Evolutionary conservation across 164 flowering plant species (phyloP).

Genomic region (Houttuynia cordata): DNA sequence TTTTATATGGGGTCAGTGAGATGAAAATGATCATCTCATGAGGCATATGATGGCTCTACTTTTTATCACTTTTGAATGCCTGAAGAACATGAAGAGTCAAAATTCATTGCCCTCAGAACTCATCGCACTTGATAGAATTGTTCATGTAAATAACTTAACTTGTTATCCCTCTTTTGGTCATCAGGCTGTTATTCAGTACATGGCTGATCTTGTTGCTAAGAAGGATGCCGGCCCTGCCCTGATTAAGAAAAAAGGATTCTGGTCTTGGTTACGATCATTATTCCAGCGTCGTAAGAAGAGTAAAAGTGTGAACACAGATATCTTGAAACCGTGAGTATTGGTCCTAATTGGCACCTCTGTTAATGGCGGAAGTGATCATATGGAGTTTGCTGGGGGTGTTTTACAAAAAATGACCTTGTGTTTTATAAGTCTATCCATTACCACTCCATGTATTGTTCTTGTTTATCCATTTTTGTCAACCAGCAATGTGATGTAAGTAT

Average conservation of each 20-base stretch:
- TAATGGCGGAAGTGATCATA: not conserved
- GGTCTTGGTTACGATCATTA: conserved; percentile 27
- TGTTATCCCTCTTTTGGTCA: not conserved
- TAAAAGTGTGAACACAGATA: not conserved
- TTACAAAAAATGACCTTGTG: not conserved
- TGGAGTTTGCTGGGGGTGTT: not conserved
- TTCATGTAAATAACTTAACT: too few relatives aligned
- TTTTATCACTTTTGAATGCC: too few relatives aligned
- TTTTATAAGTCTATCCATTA: too few relatives aligned
- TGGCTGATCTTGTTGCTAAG: conserved; percentile 28
- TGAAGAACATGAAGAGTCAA: too few relatives aligned
- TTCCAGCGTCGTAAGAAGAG: conserved; percentile 5
- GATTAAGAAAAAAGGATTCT: conserved; percentile 23
- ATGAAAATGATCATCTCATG: too few relatives aligned
- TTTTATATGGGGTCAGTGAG: too few relatives aligned
- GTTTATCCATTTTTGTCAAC: too few relatives aligned
- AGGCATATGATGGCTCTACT: too few relatives aligned
- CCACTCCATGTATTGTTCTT: too few relatives aligned
- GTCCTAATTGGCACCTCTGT: not conserved
- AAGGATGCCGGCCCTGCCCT: conserved; percentile 9
- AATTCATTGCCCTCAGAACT: too few relatives aligned
- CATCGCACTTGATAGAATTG: too few relatives aligned
- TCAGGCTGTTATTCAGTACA: conserved; percentile 53
- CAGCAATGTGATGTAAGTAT: too few relatives aligned
- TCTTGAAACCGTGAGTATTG: not conserved